Evolutionary conservation across 108 stramenopile species (phyloP), one percentile per base, ranked within the genome.

Genomic region (Poteriospumella lacustris): DNA sequence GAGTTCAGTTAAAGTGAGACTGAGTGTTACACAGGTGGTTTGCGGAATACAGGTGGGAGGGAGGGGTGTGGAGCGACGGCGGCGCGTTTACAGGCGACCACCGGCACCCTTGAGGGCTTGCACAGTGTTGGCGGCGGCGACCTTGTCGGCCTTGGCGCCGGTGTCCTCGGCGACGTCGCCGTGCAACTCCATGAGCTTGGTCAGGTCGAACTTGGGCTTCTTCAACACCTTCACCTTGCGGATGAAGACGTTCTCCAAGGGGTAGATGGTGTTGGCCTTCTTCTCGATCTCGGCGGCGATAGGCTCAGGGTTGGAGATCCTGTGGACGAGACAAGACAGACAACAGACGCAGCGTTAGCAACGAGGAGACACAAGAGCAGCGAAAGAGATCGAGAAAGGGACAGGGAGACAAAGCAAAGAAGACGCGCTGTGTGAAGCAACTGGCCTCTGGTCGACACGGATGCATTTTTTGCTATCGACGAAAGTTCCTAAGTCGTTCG

Each of bases 131-230:
- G 86, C 91, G 26, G 91, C 93, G 69, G 88, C 90, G 77, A 90
- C 88, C 36, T 85, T 87, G 58, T 85, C 86, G 15, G 91, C 91
- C 59, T 89, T 86, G 43, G 85, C 87, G 58, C 92, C 95, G 67
- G 91, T 91, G 76, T 85, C 88, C 40, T 85, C 87, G 39, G 59
- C 39, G 76, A 29, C 75, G n/a, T 93, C 94, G 67, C 81, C 93
- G 87, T 99, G 99, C 93, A 96, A 93, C 84, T 99, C 99, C 99
- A 99, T 99, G 68, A 99, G 90, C 76, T 94, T 94, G 59, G 90
- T 90, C 31, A 99, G 92, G 91, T 99, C 99, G 81, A 99, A 99
- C 91, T 97, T 97, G 59, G 99, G 99, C 93, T 97, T 97, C 94
- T 98, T 97, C 62, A 99, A 89, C 40, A 97, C 95, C 96, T 99